These are phyloP conservation scores for Podospora comata DNA, from an alignment of 495 filamentous ascomycete genomes.

Conservation along the genomic window DNA sequence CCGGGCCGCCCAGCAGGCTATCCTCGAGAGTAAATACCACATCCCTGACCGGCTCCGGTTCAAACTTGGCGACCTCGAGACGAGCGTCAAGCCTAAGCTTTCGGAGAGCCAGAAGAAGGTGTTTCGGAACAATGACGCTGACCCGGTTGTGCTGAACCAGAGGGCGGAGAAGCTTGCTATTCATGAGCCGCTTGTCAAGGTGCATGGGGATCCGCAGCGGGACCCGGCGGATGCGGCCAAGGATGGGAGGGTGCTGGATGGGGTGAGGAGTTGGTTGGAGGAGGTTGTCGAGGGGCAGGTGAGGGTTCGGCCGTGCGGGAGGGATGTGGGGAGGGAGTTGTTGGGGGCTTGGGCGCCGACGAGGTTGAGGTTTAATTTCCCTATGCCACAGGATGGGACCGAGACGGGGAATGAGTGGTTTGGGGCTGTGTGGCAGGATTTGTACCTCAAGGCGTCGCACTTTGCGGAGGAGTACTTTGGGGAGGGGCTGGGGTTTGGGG, in stretches of 20 bases:
- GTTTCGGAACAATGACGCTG: neutral
- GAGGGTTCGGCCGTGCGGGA: neutral
- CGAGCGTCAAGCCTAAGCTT: neutral
- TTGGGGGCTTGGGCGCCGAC: neutral
- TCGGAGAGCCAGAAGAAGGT: neutral
- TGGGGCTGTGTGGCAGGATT: neutral
- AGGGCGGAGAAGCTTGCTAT: neutral
- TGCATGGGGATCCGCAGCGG: neutral
- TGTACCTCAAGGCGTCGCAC: neutral
- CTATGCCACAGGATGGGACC: neutral
- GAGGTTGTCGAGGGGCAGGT: neutral
- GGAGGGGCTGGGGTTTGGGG: neutral
- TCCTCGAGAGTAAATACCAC: neutral
- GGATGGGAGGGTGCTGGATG: neutral
- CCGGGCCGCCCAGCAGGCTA: neutral
- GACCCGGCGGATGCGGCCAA: neutral
- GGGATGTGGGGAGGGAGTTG: neutral
- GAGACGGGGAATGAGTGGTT: neutral
- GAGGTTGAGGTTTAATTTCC: neutral
- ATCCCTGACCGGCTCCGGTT: neutral
- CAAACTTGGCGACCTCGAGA: neutral
- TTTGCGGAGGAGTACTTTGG: neutral
- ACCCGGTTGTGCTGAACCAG: neutral
- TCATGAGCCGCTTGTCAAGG: neutral
- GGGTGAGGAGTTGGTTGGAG: neutral